These are phyloP conservation scores for Trichoderma reesei DNA, from an alignment of 495 filamentous ascomycete species.

Conservation along the genomic window DNA sequence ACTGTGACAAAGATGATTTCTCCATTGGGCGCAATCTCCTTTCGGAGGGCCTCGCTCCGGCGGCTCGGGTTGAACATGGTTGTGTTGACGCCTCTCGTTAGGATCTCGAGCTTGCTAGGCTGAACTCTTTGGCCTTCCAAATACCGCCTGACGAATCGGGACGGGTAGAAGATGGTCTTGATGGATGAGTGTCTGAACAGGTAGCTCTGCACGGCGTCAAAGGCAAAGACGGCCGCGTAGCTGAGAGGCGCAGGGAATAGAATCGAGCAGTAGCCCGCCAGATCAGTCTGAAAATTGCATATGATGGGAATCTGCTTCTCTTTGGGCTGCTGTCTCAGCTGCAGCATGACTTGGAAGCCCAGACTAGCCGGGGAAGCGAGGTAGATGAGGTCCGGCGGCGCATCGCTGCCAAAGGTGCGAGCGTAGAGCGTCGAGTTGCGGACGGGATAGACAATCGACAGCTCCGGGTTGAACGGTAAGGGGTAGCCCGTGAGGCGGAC, in stretches of 20 bases:
- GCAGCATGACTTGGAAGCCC: slow-evolving; percentile 51
- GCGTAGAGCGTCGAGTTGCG: slow-evolving; percentile 43
- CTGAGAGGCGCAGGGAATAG: slow-evolving; percentile 49
- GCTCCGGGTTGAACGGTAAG: slow-evolving; percentile 54
- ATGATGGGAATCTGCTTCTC: slow-evolving; percentile 41
- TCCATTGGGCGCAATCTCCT: slow-evolving; percentile 41
- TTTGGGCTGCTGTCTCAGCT: slow-evolving; percentile 45
- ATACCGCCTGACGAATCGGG: slow-evolving; percentile 44
- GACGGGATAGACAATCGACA: slow-evolving; percentile 54
- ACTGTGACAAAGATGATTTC: slow-evolving; percentile 52
- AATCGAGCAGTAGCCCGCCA: slow-evolving; percentile 52
- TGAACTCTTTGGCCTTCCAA: slow-evolving; percentile 42
- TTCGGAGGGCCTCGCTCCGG: slow-evolving; percentile 36
- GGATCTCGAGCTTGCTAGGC: slow-evolving; percentile 37
- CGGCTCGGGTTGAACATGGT: slow-evolving; percentile 41
- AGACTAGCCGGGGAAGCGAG: slow-evolving; percentile 54
- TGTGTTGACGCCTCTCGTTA: slow-evolving; percentile 54
- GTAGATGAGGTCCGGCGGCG: slow-evolving; percentile 47
- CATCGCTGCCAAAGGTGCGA: slow-evolving; percentile 38
- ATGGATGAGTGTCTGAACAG: slow-evolving; percentile 48
- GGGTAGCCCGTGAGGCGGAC: slow-evolving; percentile 48
- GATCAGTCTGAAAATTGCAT: slow-evolving; percentile 57
- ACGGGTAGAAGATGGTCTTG: slow-evolving; percentile 53
- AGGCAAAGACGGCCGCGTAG: slow-evolving; percentile 42
- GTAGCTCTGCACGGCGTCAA: slow-evolving; percentile 46